Conservation (phyloP, 73 alveolate genomes). For the Paramecium octaurelia region DNA sequence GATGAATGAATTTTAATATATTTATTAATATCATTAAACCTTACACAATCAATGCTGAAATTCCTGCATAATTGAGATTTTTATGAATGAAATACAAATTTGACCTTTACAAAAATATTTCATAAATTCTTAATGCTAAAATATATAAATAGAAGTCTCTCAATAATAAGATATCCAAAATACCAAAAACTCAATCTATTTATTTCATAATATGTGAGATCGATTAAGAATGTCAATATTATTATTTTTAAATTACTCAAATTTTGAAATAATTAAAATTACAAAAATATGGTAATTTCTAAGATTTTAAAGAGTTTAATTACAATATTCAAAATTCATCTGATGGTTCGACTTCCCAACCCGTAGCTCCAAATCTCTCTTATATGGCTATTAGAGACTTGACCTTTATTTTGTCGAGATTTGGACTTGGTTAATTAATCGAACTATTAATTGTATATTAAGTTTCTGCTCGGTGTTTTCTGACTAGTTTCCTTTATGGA, state of each 20-base stretch:
- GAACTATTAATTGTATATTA: background rate
- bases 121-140: background rate
- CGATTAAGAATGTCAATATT: background rate
- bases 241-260: background rate
- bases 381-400: background rate
- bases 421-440: conserved; percentile 1
- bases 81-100: background rate
- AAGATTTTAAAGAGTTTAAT: background rate
- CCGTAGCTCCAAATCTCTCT: background rate
- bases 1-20: background rate
- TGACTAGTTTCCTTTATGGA: background rate
- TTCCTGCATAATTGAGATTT: background rate
- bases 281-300: background rate
- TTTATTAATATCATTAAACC: background rate
- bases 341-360: conserved; percentile 21
- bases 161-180: background rate
- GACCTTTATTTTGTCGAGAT: background rate
- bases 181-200: background rate
- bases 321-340: background rate
- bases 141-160: background rate
- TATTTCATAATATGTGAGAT: background rate
- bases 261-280: background rate
- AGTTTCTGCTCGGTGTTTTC: background rate
- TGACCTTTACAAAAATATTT: background rate
- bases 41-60: background rate